A percentile compares a stretch with the other conserved stretches of the same genome.
Conservation (phyloP, 129 eudicot species). For the Helichrysum umbraculigerum region DNA sequence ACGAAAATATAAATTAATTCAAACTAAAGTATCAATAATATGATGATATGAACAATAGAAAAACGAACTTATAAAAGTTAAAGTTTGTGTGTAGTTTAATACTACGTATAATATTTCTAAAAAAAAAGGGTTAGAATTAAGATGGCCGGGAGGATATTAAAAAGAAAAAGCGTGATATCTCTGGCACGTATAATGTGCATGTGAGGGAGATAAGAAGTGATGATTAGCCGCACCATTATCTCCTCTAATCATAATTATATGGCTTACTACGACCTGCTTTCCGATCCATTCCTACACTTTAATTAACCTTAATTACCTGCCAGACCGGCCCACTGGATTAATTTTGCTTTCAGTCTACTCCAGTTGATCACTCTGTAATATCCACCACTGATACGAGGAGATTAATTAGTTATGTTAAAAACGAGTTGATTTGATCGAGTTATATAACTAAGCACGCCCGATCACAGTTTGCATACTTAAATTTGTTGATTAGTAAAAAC, state of each 20-base stretch:
- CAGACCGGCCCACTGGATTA: background rate
- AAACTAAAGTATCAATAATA: background rate
- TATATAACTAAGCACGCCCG: too few species aligned
- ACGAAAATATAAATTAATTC: too few species aligned
- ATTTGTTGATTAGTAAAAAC: too few species aligned
- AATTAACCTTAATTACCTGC: background rate
- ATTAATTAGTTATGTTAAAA: background rate
- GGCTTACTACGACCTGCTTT: background rate
- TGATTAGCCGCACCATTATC: constrained; percentile 28
- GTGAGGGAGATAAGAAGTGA: constrained; percentile 24
- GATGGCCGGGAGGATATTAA: background rate
- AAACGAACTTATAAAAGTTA: too few species aligned
- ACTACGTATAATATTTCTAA: too few species aligned
- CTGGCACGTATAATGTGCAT: constrained; percentile 28
- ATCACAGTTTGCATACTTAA: too few species aligned
- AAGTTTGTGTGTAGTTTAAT: too few species aligned
- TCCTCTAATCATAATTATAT: constrained; percentile 18
- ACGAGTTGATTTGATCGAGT: too few species aligned
- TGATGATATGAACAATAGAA: background rate
- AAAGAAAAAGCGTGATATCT: background rate
- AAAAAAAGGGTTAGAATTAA: too few species aligned
- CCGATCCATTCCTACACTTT: background rate
- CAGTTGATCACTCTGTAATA: too few species aligned
- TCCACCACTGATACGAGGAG: too few species aligned
- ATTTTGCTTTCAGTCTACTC: background rate